Base-by-base conservation (phyloP, 345 rosid species). In the Acer negundo region DNA sequence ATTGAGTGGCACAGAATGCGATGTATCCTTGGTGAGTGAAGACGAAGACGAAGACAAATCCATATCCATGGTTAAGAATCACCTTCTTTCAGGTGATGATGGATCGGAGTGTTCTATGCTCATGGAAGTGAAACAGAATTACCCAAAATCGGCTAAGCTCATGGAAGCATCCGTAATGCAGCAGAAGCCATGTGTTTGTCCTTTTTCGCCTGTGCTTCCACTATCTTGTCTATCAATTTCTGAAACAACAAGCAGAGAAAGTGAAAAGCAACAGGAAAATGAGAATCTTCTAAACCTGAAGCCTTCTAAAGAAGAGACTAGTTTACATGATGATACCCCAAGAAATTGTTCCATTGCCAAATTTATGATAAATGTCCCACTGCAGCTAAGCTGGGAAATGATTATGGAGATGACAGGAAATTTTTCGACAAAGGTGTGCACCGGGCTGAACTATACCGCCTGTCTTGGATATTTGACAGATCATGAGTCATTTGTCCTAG, bases 331-430 rank as follows among this genome's bases (percentile, higher is more conserved):
- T 6, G 46, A 55, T 19, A 17, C 16, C 38, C 40, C 71, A 51
- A 17, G 17, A 7, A 62, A 66, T 28, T 44, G 9, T 28, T 20
- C 20, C 10, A 5, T 13, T 31, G 64, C 28, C 38, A 13, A 67
- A 22, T n/a, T 47, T 67, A 44, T 22, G 44, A 55, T 56, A 12
- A 44, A 72, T 42, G 56, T 55, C 19, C 86, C 86, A 31, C 10
- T 58, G 86, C 75, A 83, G 77, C 62, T 83, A 40, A 84, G 80
- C 62, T 81, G 82, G 83, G 86, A 86, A 72, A 64, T 22, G 5
- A 78, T 86, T 24, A 4, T 69, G 71, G 78, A 80, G 22, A 81
- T 83, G 11, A 81, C 85, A 8, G 59, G 70, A n/a, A 62, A 62
- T 23, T 83, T 86, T 69, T 58, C 80, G 19, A 35, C 79, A 24